A percentile compares a stretch with the other conserved stretches of the same genome.
These are phyloP conservation scores for Didymella keratinophila DNA, from an alignment of 2,329 filamentous ascomycete species.

Conservation along the genomic window DNA sequence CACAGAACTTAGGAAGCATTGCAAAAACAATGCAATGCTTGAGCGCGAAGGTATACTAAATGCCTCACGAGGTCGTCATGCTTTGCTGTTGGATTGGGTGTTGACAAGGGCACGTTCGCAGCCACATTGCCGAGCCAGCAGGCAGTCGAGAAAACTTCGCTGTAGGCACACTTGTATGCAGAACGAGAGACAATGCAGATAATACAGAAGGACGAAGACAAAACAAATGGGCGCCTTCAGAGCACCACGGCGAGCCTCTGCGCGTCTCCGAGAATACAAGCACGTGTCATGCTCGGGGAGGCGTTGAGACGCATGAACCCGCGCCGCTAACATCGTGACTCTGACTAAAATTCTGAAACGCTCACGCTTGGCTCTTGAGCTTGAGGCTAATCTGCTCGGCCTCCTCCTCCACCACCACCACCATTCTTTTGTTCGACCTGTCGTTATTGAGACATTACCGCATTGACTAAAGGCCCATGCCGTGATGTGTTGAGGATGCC, in stretches of 20 bases:
- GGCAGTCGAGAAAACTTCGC: neutral
- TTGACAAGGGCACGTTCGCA: neutral
- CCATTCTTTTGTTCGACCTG: neutral
- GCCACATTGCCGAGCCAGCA: neutral
- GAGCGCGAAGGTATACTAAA: neutral
- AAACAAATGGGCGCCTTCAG: too few relatives aligned
- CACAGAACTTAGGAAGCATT: slow-evolving; percentile 1
- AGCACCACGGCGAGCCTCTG: neutral
- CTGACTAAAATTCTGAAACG: neutral
- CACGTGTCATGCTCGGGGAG: neutral
- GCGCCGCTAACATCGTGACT: neutral
- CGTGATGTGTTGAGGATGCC: neutral
- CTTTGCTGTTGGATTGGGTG: neutral
- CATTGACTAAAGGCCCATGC: neutral
- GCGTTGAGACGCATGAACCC: neutral
- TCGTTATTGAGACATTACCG: neutral
- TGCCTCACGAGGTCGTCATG: neutral
- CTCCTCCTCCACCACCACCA: too few relatives aligned
- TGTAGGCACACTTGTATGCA: neutral
- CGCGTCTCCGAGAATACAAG: neutral
- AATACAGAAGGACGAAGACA: neutral
- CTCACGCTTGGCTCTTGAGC: neutral
- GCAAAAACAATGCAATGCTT: neutral
- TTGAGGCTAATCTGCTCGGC: neutral
- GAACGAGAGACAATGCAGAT: neutral